Base-by-base conservation (phyloP, 768 basidiomycete genomes). In the Podaxis sp. region DNA sequence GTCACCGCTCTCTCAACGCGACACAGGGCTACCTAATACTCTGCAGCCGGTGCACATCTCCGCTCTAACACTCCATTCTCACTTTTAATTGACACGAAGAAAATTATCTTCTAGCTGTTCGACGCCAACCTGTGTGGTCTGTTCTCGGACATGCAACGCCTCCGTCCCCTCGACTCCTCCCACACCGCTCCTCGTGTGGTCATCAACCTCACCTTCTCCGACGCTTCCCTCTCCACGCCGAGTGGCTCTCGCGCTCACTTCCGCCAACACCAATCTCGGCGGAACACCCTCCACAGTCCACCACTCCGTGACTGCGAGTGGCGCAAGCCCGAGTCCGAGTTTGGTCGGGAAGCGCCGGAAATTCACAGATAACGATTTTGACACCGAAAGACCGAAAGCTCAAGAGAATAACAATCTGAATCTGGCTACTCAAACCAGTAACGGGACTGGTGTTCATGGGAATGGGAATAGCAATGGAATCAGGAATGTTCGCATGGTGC, bases 131-230 rank as follows among this genome's bases (percentile, higher is more conserved):
- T 83, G 82, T 63, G 64, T 75, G 0, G 73, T 83, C 28, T 83
- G 82, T 63, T 75, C 81, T 20, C 76, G 81, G 37, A 81, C 76
- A 48, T 83, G 82, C 64, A 78, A 72, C 15, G 72, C 76, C 38
- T 70, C 66, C 55, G 70, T 65, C 3, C 70, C 73, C 15, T 79
- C 76, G 15, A 70, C 73, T 44, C 77, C 76, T 40, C 74, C 78
- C 0, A 80, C 78, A 5, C 78, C 79, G 3, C 73, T 69, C 59
- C 71, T 79, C 58, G 75, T 76, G 24, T 77, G 75, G 68, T 77
- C 79, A 0, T 72, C 77, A 3, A 73, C 75, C 33, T 33, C 33
- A 0, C 77, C 77, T 1, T 70, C 70, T 2, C 72, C 73, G 0
- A 73, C 76, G 1, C 71, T 62, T 0, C 67, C 65, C 13, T 77